A percentile compares a stretch with the other conserved stretches of the same genome.
phyloP scores from a whole-genome alignment of 2,329 filamentous ascomycete species.

The Pezicula neosporulosa region DNA sequence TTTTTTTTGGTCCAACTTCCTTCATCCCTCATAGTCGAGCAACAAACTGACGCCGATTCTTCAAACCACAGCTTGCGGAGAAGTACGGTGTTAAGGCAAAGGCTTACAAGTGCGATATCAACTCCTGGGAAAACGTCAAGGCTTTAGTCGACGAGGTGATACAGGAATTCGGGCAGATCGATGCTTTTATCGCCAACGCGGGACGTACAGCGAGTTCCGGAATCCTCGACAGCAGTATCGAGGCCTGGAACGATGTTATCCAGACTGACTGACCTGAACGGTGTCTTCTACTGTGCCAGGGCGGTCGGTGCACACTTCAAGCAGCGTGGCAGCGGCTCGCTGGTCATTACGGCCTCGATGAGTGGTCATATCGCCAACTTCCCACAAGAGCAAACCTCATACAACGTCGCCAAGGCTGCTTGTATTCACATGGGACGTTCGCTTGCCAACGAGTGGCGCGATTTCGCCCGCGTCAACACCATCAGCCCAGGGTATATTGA shows the following conservation, averaged over 20 bases:
- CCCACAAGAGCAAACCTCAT: conserved; percentile 63
- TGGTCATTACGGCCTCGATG: conserved; percentile 66
- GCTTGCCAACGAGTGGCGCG: conserved; percentile 66
- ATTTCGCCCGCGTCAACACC: conserved; percentile 66
- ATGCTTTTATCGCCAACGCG: conserved; percentile 67
- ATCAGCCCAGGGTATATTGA: conserved; percentile 68
- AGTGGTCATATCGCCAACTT: conserved; percentile 50
- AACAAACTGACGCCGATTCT: too few relatives aligned
- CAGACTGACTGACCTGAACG: conserved; percentile 65
- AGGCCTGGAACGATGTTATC: conserved; percentile 63
- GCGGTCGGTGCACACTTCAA: conserved; percentile 66
- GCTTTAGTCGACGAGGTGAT: conserved; percentile 53
- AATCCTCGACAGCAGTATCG: conserved; percentile 63
- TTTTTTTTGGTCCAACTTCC: too few relatives aligned
- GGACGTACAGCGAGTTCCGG: conserved; percentile 67
- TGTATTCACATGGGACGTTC: conserved; percentile 62
- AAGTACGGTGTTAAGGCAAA: conserved; percentile 63
- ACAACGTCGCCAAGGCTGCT: conserved; percentile 64
- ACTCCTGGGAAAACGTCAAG: conserved; percentile 52
- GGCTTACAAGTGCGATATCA: conserved; percentile 63
- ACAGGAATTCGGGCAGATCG: conserved; percentile 67
- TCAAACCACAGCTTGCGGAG: conserved; percentile 39
- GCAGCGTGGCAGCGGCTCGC: conserved; percentile 58
- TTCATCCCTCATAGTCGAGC: too few relatives aligned
- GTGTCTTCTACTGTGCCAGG: conserved; percentile 64